A percentile compares a stretch with the other conserved stretches of the same genome.
phyloP scores from a whole-genome alignment of 2,329 filamentous ascomycete genomes.

The Xylaria sp. region DNA sequence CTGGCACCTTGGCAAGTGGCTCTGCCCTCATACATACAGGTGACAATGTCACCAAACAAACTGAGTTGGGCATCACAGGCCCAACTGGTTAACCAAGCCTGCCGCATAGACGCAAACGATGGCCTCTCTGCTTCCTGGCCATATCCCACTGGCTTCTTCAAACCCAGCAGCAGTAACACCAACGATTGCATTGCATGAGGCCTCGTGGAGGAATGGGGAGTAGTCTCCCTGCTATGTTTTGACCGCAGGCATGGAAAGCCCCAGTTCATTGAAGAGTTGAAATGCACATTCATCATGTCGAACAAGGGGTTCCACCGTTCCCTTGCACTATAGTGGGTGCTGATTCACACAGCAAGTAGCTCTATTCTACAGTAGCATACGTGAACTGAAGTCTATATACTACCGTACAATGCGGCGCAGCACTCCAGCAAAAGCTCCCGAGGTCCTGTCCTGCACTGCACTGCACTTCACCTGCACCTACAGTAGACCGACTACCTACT shows the following conservation, averaged over 20 bases:
- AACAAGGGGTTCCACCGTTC: slow-evolving; percentile 27
- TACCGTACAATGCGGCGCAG: slow-evolving; percentile 7
- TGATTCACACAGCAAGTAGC: slow-evolving; percentile 23
- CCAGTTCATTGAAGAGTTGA: not conserved
- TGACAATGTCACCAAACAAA: slow-evolving; percentile 23
- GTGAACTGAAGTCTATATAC: slow-evolving; percentile 11
- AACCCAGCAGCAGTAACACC: not conserved
- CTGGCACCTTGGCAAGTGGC: slow-evolving; percentile 28
- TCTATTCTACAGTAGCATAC: slow-evolving; percentile 5
- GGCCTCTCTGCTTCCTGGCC: not conserved
- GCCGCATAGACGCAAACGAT: slow-evolving; percentile 8
- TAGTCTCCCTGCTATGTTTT: slow-evolving; percentile 11
- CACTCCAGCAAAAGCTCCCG: not conserved
- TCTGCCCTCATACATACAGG: slow-evolving; percentile 23
- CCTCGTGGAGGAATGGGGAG: not conserved
- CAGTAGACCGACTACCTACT: not conserved
- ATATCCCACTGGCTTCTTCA: slow-evolving; percentile 14
- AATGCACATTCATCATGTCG: slow-evolving; percentile 19
- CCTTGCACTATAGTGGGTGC: slow-evolving; percentile 28
- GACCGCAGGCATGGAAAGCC: slow-evolving; percentile 1
- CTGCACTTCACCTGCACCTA: slow-evolving; percentile 6
- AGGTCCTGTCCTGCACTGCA: no score
- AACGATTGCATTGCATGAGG: not conserved
- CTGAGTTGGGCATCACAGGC: slow-evolving; percentile 9
- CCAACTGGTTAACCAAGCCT: not conserved